A percentile compares a stretch with the other conserved stretches of the same genome.
phyloP scores from a whole-genome alignment of 768 basidiomycete genomes.

The Rhodotorula diobovata region DNA sequence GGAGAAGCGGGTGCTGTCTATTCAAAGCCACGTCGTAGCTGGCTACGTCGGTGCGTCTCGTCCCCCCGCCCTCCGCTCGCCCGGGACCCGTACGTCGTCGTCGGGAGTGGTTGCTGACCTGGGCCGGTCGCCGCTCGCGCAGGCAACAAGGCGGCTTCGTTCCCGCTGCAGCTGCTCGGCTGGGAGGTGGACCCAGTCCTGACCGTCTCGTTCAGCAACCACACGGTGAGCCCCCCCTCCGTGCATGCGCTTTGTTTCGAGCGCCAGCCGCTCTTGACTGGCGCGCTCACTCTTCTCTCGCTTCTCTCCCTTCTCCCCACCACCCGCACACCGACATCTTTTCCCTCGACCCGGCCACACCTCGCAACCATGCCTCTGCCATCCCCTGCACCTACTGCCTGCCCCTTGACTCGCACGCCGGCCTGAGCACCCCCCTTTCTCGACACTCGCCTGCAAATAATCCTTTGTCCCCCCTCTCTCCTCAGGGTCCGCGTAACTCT shows the following conservation, averaged over 20 bases:
- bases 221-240: constrained; percentile 64
- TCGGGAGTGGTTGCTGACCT: too few relatives aligned
- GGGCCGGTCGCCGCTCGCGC: too few relatives aligned
- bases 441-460: not conserved
- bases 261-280: not conserved
- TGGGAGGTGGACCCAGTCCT: constrained; percentile 86
- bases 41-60: constrained; percentile 89
- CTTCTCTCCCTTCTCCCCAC: not conserved
- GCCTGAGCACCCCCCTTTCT: too few relatives aligned
- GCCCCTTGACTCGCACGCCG: not conserved
- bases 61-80: constrained; percentile 36
- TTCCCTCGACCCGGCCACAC: too few relatives aligned
- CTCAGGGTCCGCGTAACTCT: constrained; percentile 31
- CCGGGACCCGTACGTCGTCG: too few relatives aligned
- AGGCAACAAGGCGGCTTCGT: constrained; percentile 61
- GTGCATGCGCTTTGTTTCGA: not conserved
- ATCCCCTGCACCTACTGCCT: too few relatives aligned
- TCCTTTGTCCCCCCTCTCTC: not conserved
- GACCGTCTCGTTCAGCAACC: constrained; percentile 84
- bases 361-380: not conserved
- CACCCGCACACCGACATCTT: not conserved
- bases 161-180: constrained; percentile 60
- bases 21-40: constrained; percentile 88
- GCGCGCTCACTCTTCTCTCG: not conserved
- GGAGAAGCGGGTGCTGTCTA: constrained; percentile 64